phyloP scores from a whole-genome alignment of 2,329 filamentous ascomycete genomes.

The Pseudophaeomoniella oleicola region DNA sequence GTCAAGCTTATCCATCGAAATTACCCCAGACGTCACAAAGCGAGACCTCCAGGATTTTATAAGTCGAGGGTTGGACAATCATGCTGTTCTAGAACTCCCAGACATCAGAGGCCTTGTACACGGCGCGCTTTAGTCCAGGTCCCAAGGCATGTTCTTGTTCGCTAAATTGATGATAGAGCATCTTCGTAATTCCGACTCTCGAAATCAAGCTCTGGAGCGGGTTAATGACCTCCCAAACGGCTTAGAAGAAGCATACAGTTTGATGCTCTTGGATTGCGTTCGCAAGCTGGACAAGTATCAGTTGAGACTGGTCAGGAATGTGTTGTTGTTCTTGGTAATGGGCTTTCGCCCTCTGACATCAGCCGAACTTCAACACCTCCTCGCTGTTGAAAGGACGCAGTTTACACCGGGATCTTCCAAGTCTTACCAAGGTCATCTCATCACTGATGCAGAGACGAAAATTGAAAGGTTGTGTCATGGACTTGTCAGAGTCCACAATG shows the following conservation, averaged over 20 bases:
- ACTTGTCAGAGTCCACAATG: neutral
- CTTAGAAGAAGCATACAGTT: neutral
- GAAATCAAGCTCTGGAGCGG: neutral
- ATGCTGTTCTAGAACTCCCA: too few relatives aligned
- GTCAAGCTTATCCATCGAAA: neutral
- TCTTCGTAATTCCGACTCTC: neutral
- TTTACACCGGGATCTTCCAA: neutral
- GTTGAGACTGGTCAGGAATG: neutral
- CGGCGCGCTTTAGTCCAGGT: neutral
- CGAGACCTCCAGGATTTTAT: neutral
- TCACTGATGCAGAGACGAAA: neutral
- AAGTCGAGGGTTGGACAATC: neutral
- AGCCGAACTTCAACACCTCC: neutral
- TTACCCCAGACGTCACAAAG: neutral
- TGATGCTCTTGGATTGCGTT: neutral
- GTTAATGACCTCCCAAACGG: neutral
- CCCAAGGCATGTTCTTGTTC: slow-evolving; percentile 1
- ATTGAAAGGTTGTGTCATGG: neutral
- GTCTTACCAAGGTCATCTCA: neutral
- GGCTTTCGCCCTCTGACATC: neutral
- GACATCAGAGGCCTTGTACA: neutral
- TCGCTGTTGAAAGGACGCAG: neutral
- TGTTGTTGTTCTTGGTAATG: neutral
- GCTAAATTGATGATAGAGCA: neutral
- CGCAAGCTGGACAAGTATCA: neutral